Percentiles rank a stretch among this genome's conserved stretches.
Evolutionary conservation across 1,284 basidiomycete genomes (phyloP).

Genomic region (Tylopilus orsonianus): DNA sequence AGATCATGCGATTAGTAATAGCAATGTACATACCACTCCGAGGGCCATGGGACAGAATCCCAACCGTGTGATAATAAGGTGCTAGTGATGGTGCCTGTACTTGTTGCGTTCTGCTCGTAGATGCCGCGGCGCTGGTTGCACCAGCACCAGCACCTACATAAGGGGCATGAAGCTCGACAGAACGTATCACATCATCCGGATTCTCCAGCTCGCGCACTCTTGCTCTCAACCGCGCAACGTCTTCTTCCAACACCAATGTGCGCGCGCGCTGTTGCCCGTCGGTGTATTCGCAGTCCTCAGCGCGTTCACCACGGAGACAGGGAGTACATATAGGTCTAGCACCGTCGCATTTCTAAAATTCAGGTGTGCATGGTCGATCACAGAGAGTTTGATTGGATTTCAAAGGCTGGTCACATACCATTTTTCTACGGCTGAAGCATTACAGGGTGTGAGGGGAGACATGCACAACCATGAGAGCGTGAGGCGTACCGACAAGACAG

Average conservation of each 20-base stretch:
- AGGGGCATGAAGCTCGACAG: slow-evolving; percentile 35
- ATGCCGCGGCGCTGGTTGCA: background rate
- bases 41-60: background rate
- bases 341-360: slow-evolving; percentile 42
- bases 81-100: background rate
- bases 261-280: slow-evolving; percentile 37
- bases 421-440: slow-evolving; percentile 38
- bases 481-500: slow-evolving; percentile 29
- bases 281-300: slow-evolving; percentile 44
- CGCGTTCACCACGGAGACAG: slow-evolving; percentile 36
- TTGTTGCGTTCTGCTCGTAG: background rate
- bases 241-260: slow-evolving; percentile 39
- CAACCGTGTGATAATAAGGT: background rate
- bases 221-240: slow-evolving; percentile 36
- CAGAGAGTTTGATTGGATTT: too few relatives aligned
- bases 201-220: slow-evolving; percentile 40
- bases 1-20: background rate
- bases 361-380: too few relatives aligned
- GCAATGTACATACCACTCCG: slow-evolving; percentile 7
- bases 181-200: slow-evolving; percentile 22
- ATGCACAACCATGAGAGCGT: too few relatives aligned
- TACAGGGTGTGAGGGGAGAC: background rate
- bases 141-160: slow-evolving; percentile 21
- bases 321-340: slow-evolving; percentile 38
- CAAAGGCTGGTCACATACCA: slow-evolving; percentile 25